Percentiles rank a stretch among this genome's conserved stretches.
Conservation (phyloP, 768 basidiomycete genomes). For the Boletus eberwhitei region DNA sequence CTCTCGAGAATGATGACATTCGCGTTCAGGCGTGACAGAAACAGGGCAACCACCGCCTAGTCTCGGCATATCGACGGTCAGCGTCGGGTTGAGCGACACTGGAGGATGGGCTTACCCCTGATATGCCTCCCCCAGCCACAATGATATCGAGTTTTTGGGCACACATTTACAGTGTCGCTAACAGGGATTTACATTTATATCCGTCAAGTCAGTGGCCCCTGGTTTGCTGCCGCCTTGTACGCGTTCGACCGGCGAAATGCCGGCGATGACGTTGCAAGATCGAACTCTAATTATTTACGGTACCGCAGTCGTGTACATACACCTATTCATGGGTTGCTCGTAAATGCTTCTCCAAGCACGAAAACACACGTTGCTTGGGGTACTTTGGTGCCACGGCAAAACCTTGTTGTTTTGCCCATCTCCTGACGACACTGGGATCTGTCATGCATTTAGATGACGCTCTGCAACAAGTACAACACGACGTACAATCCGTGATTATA, state of each 20-base stretch:
- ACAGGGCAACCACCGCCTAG: constrained; percentile 24
- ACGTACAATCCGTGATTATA: constrained; percentile 69
- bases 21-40: constrained; percentile 21
- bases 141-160: constrained; percentile 21
- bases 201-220: too few species aligned
- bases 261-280: background rate
- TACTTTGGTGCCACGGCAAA: constrained; percentile 53
- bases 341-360: constrained; percentile 55
- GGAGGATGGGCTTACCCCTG: constrained; percentile 21
- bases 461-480: background rate
- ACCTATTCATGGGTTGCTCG: background rate
- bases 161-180: constrained; percentile 7
- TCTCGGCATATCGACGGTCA: background rate
- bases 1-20: constrained; percentile 24
- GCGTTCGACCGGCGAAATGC: constrained; percentile 9
- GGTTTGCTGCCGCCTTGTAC: constrained; percentile 16
- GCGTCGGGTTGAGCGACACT: background rate
- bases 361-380: constrained; percentile 55
- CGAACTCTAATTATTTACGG: background rate
- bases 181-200: constrained; percentile 6
- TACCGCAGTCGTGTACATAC: background rate
- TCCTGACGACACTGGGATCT: constrained; percentile 57
- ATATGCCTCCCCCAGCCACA: constrained; percentile 27
- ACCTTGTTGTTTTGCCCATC: constrained; percentile 53
- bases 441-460: background rate